Conservation (phyloP, 1,284 basidiomycete genomes). For the Ganoderma resinaceum region DNA sequence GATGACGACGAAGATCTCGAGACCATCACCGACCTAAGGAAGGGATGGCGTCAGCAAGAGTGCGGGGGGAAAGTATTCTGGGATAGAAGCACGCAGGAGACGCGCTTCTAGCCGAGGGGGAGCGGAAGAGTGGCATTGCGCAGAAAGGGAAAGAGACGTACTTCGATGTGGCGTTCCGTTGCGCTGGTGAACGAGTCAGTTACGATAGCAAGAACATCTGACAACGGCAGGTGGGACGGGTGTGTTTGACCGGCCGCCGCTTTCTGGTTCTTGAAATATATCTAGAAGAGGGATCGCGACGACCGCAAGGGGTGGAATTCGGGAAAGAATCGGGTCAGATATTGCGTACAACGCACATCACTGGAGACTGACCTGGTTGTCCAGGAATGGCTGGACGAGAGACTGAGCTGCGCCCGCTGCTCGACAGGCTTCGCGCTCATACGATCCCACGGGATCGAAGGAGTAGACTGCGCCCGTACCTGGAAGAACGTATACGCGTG, state of each 20-base stretch:
- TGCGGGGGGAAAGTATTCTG: neutral
- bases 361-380: conserved; percentile 81
- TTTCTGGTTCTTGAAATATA: conserved; percentile 95
- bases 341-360: neutral
- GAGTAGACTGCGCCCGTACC: conserved; percentile 96
- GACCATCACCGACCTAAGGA: conserved; percentile 85
- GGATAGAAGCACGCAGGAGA: neutral
- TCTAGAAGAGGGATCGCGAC: conserved; percentile 54
- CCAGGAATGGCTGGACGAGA: conserved; percentile 93
- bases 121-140: conserved; percentile 1
- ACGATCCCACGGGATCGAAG: conserved; percentile 95
- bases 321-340: conserved; percentile 50
- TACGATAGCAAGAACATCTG: conserved; percentile 84
- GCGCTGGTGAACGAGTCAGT: conserved; percentile 94
- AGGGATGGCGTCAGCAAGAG: conserved; percentile 9
- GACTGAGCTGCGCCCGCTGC: conserved; percentile 92
- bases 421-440: conserved; percentile 94
- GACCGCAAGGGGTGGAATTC: conserved; percentile 46
- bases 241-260: conserved; percentile 71
- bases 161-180: conserved; percentile 96
- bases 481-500: conserved; percentile 40
- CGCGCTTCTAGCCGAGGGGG: neutral
- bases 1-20: conserved; percentile 90
- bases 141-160: conserved; percentile 41
- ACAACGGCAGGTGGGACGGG: conserved; percentile 82